These are phyloP conservation scores for Kalmusia sp. DNA, from an alignment of 2,329 filamentous ascomycete species.

Conservation along the genomic window DNA sequence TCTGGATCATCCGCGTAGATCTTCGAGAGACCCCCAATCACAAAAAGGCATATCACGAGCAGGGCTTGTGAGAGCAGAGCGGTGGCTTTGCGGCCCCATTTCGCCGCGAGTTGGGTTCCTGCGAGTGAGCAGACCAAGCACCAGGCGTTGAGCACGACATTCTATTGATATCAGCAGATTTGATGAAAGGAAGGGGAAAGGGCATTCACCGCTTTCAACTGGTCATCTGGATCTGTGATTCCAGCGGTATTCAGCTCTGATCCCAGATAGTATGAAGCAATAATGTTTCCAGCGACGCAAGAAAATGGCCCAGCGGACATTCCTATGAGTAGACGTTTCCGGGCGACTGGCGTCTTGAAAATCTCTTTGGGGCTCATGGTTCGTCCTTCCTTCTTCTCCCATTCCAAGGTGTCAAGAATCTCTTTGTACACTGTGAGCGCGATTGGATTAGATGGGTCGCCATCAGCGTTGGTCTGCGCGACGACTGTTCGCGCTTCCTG, in stretches of 20 bases:
- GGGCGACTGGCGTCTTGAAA: conserved; percentile 43
- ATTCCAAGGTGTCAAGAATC: conserved; percentile 57
- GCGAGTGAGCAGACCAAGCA: conserved; percentile 52
- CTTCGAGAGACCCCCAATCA: conserved; percentile 18
- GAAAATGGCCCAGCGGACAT: conserved; percentile 45
- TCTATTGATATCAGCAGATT: conserved; percentile 31
- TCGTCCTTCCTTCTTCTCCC: conserved; percentile 52
- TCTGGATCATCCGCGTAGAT: conserved; percentile 28
- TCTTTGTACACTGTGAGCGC: conserved; percentile 45
- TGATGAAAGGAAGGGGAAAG: background rate
- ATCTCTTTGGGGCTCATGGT: conserved; percentile 48
- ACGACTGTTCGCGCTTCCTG: conserved; percentile 53
- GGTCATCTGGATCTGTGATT: conserved; percentile 51
- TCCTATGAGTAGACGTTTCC: conserved; percentile 51
- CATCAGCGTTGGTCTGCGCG: conserved; percentile 54
- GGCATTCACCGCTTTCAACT: conserved; percentile 47
- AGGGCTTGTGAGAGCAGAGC: conserved; percentile 45
- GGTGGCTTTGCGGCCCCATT: conserved; percentile 55
- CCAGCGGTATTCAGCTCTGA: conserved; percentile 55
- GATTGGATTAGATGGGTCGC: conserved; percentile 50
- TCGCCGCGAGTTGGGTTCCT: conserved; percentile 53
- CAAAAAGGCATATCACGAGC: conserved; percentile 14
- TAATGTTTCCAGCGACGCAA: conserved; percentile 49
- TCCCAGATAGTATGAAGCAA: conserved; percentile 53
- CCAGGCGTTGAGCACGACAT: conserved; percentile 61